Evolutionary conservation across 306 rosid species (phyloP).

Genomic region (Adenanthera pavonina): DNA sequence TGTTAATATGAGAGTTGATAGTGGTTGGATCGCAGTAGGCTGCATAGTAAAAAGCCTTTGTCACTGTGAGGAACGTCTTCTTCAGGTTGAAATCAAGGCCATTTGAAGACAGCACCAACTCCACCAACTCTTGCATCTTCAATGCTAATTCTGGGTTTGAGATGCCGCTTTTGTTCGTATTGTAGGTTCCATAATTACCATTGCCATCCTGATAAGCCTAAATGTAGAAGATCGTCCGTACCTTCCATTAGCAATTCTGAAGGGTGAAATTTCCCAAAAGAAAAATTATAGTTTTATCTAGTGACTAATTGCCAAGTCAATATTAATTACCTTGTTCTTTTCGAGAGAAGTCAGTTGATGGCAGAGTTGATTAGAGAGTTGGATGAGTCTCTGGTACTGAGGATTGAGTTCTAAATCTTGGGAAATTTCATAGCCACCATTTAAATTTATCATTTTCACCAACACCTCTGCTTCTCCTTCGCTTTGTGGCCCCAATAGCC

Average conservation of each 20-base stretch:
- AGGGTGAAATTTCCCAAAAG: too few species aligned
- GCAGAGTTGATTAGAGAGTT: conserved; percentile 54
- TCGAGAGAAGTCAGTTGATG: conserved; percentile 44
- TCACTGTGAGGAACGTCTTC: conserved; percentile 56
- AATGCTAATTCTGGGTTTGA: conserved; percentile 44
- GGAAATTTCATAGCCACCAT: conserved; percentile 45
- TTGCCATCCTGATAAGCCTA: conserved; percentile 12
- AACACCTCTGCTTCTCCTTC: conserved; percentile 61
- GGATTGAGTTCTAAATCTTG: conserved; percentile 39
- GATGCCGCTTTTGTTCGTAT: not conserved
- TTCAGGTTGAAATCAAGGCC: conserved; percentile 32
- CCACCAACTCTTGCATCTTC: conserved; percentile 58
- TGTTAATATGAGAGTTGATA: conserved; percentile 51
- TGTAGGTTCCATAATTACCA: conserved; percentile 25
- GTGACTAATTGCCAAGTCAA: too few species aligned
- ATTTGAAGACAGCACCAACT: conserved; percentile 47
- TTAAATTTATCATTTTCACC: conserved; percentile 56
- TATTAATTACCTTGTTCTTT: conserved; percentile 36
- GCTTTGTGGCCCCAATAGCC: conserved; percentile 58
- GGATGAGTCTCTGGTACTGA: conserved; percentile 38
- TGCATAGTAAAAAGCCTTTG: conserved; percentile 28
- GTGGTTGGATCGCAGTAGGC: conserved; percentile 49
- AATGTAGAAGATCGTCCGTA: too few species aligned
- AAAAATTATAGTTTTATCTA: too few species aligned
- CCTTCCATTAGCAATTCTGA: too few species aligned